Base-by-base conservation (phyloP, 2,329 filamentous ascomycete genomes). In the Aspergillaceae sp. region DNA sequence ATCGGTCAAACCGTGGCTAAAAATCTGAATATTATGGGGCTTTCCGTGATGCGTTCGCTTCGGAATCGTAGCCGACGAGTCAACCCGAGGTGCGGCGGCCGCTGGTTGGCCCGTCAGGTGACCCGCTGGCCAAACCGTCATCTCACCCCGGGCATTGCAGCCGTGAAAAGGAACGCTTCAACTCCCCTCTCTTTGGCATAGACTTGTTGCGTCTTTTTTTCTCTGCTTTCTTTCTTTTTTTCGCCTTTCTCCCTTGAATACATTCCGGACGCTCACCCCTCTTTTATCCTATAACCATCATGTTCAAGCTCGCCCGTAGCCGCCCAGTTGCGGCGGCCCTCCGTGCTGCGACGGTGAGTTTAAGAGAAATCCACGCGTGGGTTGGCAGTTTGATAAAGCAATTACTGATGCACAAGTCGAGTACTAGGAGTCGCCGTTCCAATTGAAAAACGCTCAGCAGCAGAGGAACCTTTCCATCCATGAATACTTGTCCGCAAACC, bases 381-480 rank as follows among this genome's bases (percentile, higher is more conserved):
- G 26, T 27, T 3, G 5, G 2, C 19, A 19, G 19, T 27, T 32
- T 19, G 35, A 42, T 45, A 37, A 48, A 48, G 35, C 52, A 44
- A 48, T 41, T 37, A 27, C 27, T 7, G 30, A 32, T 32, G 30
- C 30, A 32, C 6, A 32, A 30, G 45, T 27, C 11, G 11, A 30
- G 19, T 40, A 40, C 56, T 75, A 86, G 73, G 78, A 82, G 62
- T 70, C 72, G 44, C 72, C 77, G 48, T 59, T 77, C 55, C 73
- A 71, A 61, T 72, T 67, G 60, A 70, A 74, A 48, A 48, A 79
- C 62, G 78, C 73, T 59, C 79, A 76, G 64, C 84, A 92, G 73
- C 90, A 96, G 74, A 81, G 92, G 76, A 83, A 86, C 65, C 81
- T 98, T 67, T 92, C 88, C 67, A 95, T 98, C 65, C 92, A 98